Conservation (phyloP, 2,329 filamentous ascomycete species). For the Alternaria sp. region DNA sequence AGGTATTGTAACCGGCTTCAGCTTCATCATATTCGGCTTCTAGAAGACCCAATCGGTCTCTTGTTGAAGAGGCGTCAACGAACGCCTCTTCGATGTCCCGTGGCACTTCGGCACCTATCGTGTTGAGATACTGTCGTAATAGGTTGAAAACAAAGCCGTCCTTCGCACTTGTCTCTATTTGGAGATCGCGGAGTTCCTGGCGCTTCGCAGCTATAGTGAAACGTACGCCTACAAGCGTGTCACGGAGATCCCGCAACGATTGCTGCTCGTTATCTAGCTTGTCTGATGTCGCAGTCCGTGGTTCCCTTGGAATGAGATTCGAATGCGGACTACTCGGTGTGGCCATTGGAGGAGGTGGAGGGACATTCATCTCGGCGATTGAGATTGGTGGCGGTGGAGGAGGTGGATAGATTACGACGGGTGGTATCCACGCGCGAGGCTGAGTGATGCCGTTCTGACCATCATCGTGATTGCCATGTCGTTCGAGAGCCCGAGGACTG, state of each 20-base stretch:
- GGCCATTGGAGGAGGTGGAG: neutral
- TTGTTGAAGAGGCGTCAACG: neutral
- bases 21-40: constrained; percentile 9
- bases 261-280: neutral
- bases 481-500: accelerated
- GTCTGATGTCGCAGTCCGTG: neutral
- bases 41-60: constrained; percentile 1
- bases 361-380: neutral
- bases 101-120: neutral
- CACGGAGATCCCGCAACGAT: neutral
- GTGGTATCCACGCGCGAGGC: neutral
- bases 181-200: neutral
- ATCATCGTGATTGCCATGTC: neutral
- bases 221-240: neutral
- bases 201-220: neutral
- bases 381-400: neutral
- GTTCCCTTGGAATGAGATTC: accelerated
- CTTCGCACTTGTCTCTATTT: neutral
- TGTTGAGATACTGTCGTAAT: neutral
- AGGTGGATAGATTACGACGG: neutral
- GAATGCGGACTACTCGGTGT: neutral
- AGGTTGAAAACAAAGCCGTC: neutral
- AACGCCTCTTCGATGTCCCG: neutral
- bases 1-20: constrained; percentile 4
- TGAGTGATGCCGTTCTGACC: neutral